Evolutionary conservation across 1,284 basidiomycete species (phyloP).

Genomic region (Apiotrichum gamsii): DNA sequence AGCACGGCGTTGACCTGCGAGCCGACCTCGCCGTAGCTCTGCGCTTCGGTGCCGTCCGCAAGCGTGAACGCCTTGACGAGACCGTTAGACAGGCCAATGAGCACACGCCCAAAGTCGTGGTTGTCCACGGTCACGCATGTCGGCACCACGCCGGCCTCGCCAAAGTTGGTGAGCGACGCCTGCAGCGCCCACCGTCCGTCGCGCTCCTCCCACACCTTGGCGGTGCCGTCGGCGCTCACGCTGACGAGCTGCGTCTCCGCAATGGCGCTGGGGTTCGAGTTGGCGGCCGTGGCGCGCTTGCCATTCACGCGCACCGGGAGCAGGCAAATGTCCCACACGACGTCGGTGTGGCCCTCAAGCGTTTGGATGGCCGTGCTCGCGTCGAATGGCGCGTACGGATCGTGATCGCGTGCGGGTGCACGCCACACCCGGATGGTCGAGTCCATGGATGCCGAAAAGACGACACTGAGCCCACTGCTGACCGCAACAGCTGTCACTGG

Average conservation of each 20-base stretch:
- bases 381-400: constrained; percentile 82
- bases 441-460: constrained; percentile 91
- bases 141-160: constrained; percentile 51
- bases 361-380: constrained; percentile 67
- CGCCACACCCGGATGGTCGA: constrained; percentile 85
- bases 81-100: constrained; percentile 82
- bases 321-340: constrained; percentile 83
- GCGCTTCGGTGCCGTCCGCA: constrained; percentile 72
- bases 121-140: constrained; percentile 58
- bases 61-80: constrained; percentile 86
- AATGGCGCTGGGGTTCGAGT: constrained; percentile 6
- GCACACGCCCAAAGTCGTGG: constrained; percentile 46
- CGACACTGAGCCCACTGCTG: constrained; percentile 63
- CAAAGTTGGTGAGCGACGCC: constrained; percentile 24
- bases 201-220: constrained; percentile 77
- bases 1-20: constrained; percentile 84
- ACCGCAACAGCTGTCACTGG: constrained; percentile 87
- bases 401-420: constrained; percentile 61
- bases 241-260: constrained; percentile 63
- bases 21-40: constrained; percentile 52
- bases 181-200: constrained; percentile 20
- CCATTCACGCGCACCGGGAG: constrained; percentile 28
- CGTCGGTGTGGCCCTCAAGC: constrained; percentile 86
- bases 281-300: constrained; percentile 1
- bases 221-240: constrained; percentile 80